phyloP scores from a whole-genome alignment of 768 basidiomycete genomes.

The Pisolithus orientalis region DNA sequence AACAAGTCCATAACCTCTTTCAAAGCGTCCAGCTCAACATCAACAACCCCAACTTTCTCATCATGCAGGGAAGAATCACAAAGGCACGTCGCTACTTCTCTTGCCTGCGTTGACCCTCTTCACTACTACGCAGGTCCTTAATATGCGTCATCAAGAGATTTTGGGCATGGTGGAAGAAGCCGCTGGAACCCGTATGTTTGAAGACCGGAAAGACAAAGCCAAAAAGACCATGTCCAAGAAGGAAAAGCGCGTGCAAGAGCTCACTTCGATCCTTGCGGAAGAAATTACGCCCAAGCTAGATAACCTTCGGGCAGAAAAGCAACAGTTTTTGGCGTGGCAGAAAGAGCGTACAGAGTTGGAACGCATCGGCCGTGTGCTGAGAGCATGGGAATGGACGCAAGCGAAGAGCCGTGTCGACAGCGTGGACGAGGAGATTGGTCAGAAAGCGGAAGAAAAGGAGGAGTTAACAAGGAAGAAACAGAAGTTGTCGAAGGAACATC shows the following conservation, averaged over 20 bases:
- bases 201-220: conserved; percentile 96
- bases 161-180: conserved; percentile 99
- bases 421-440: conserved; percentile 52
- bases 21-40: conserved; percentile 98
- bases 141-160: conserved; percentile 98
- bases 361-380: conserved; percentile 69
- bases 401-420: conserved; percentile 43
- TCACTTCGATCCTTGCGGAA: conserved; percentile 70
- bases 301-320: conserved; percentile 83
- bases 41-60: conserved; percentile 98
- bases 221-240: conserved; percentile 95
- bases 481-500: conserved; percentile 46
- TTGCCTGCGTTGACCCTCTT: not conserved
- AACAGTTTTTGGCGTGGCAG: conserved; percentile 83
- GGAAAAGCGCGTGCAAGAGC: conserved; percentile 91
- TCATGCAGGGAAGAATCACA: conserved; percentile 99
- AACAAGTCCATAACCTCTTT: conserved; percentile 82
- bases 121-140: conserved; percentile 56
- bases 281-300: conserved; percentile 95
- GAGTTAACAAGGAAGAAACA: conserved; percentile 41
- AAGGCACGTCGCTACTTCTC: conserved; percentile 48
- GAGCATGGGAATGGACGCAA: conserved; percentile 86
- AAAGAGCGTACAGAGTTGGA: conserved; percentile 87
- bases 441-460: conserved; percentile 44
- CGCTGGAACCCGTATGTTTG: conserved; percentile 98